Base-by-base conservation (phyloP, 352 stramenopile genomes). In the Globisporangium alternatum region DNA sequence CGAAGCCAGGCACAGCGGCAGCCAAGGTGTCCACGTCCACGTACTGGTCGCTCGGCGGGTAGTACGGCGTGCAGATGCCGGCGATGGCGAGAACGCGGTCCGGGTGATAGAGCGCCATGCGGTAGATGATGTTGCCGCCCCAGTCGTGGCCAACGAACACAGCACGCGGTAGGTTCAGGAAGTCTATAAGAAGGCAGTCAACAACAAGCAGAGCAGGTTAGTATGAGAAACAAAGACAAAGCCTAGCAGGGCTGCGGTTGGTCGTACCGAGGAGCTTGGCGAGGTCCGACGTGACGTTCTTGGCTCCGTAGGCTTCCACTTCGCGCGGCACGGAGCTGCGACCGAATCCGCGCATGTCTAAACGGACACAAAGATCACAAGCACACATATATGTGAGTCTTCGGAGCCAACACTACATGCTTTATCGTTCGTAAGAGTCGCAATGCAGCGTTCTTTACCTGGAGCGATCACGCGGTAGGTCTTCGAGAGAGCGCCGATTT, bases 101-200 rank as follows among this genome's bases (percentile, higher is more conserved):
- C 2, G 77, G 77, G 54, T 88, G 78, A 68, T 80, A 88, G 13
- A 89, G 65, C 49, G 71, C 70, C 68, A 89, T 84, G 55, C 70
- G 73, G 74, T 75, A 90, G 25, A 82, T 76, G 5, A 70, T 68
- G n/a, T 68, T 62, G 17, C 69, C 77, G 33, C 81, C 81, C 81
- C 81, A 90, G 60, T 90, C 81, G 15, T 90, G 81, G 15, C 77
- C 81, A 37, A 85, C 61, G 37, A 89, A 68, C 22, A 83, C 70
- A 21, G 65, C 70, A 66, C 78, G 77, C 5, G 77, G 66, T 22
- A 88, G 75, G 30, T 80, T 72, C 2, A 89, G 74, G 22, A 66
- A 60, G 49, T 89, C 77, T 86, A 53, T 28, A 2, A 17, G 30
- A 17, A 25, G 5, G 45, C 9, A 52, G 5, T 9, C 28, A 47